phyloP scores from a whole-genome alignment of 2,329 filamentous ascomycete species.

The Talaromyces amestolkiae region DNA sequence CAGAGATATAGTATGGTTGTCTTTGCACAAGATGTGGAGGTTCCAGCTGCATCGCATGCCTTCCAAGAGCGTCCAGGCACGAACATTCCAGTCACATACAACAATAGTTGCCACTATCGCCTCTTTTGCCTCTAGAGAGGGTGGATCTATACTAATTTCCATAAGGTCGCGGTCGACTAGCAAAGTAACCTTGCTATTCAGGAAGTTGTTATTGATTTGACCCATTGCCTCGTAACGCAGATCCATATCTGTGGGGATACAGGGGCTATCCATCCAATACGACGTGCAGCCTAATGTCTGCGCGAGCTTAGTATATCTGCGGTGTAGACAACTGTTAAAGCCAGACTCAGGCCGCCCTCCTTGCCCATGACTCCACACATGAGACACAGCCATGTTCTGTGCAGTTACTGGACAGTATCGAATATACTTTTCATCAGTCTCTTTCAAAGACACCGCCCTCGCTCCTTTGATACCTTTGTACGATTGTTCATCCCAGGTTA shows the following conservation, averaged over 20 bases:
- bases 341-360: conserved; percentile 27
- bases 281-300: conserved; percentile 25
- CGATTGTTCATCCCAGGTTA: conserved; percentile 23
- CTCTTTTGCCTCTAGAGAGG: conserved; percentile 12
- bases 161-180: conserved; percentile 29
- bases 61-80: conserved; percentile 30
- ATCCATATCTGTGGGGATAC: conserved; percentile 26
- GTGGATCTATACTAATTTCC: conserved; percentile 23
- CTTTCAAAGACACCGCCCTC: conserved; percentile 19
- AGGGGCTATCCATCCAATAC: conserved; percentile 33
- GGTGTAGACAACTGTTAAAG: conserved; percentile 28
- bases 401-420: conserved; percentile 17
- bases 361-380: conserved; percentile 30
- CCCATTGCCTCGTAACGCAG: conserved; percentile 27
- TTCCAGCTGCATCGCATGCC: conserved; percentile 20
- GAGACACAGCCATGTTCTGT: conserved; percentile 25
- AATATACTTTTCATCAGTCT: conserved; percentile 8
- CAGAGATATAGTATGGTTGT: conserved; percentile 14
- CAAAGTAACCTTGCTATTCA: conserved; percentile 28
- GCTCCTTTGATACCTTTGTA: conserved; percentile 19
- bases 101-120: conserved; percentile 23
- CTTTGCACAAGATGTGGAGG: conserved; percentile 21
- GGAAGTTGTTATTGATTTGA: conserved; percentile 1
- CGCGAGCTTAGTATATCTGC: conserved; percentile 20
- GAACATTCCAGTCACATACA: conserved; percentile 29